Conservation (phyloP, 768 basidiomycete species). For the Termitomyces sp. region DNA sequence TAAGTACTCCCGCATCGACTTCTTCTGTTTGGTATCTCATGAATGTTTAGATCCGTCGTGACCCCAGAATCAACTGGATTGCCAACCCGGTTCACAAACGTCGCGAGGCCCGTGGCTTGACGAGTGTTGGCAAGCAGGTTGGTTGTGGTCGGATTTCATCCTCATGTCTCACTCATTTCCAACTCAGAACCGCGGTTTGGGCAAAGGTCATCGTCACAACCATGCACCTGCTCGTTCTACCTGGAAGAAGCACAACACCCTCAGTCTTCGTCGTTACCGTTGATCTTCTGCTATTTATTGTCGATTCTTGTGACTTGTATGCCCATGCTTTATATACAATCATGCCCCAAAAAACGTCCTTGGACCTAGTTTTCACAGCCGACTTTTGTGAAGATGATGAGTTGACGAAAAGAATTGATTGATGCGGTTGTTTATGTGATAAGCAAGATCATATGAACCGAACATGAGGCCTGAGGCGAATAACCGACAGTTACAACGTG, state of each 20-base stretch:
- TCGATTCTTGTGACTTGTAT: constrained; percentile 26
- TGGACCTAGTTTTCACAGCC: not conserved
- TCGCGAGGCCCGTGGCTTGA: constrained; percentile 96
- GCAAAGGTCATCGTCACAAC: constrained; percentile 94
- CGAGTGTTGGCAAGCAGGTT: constrained; percentile 90
- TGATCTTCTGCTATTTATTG: constrained; percentile 41
- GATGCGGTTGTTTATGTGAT: not conserved
- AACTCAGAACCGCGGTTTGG: constrained; percentile 88
- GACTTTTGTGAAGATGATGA: not conserved
- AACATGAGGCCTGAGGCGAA: constrained; percentile 19
- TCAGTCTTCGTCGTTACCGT: constrained; percentile 87
- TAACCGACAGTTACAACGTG: constrained; percentile 7
- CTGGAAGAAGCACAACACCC: constrained; percentile 99
- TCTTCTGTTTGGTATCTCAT: constrained; percentile 15
- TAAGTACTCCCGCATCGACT: constrained; percentile 38
- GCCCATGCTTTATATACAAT: constrained; percentile 16
- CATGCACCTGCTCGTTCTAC: constrained; percentile 87
- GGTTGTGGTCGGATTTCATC: constrained; percentile 30
- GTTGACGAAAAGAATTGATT: not conserved
- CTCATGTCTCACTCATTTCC: constrained; percentile 7
- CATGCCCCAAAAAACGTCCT: constrained; percentile 11
- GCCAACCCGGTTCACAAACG: constrained; percentile 97
- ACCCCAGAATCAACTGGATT: constrained; percentile 99
- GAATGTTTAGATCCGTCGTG: constrained; percentile 74
- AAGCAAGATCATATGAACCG: not conserved